Conservation (phyloP, 176 grass and related monocot species). For the Chloris gayana region DNA sequence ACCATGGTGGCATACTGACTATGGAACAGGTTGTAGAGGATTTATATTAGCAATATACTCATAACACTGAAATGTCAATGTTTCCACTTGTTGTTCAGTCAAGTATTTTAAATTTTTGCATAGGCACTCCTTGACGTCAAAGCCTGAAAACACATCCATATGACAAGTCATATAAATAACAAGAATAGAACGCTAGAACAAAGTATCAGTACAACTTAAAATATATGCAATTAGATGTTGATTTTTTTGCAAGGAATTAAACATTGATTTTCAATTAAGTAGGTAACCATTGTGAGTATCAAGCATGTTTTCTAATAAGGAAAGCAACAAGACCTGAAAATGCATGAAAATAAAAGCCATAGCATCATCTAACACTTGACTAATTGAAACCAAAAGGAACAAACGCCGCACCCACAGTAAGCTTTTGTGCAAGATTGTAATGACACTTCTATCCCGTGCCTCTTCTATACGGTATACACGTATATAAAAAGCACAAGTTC, state of each 20-base stretch:
- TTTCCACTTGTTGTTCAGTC: conserved; percentile 18
- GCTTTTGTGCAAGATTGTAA: conserved; percentile 9
- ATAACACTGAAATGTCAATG: conserved; percentile 20
- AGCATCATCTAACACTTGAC: conserved; percentile 6
- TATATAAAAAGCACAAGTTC: not conserved
- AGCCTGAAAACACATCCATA: conserved; percentile 38
- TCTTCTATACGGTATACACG: not conserved
- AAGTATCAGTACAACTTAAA: not conserved
- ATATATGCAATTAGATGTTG: not conserved
- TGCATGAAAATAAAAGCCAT: not conserved
- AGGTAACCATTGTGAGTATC: not conserved
- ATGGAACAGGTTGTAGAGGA: conserved; percentile 30
- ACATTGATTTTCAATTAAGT: conserved; percentile 10
- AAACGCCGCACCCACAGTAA: conserved; percentile 11
- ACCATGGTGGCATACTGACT: conserved; percentile 91
- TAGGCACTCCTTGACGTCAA: conserved; percentile 18
- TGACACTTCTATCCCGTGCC: not conserved
- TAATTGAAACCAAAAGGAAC: conserved; percentile 19
- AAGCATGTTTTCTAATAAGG: not conserved
- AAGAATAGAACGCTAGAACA: conserved; percentile 29
- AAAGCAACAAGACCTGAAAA: conserved; percentile 7
- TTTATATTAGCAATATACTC: conserved; percentile 36
- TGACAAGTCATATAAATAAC: conserved; percentile 21
- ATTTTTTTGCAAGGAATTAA: not conserved
- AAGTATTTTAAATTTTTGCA: not conserved